A percentile compares a stretch with the other conserved stretches of the same genome.
These are phyloP conservation scores for barrel medic (Medicago truncatula) DNA, from an alignment of 306 rosid species.

Conservation along the genomic window MtrunA17r5.0-ANR NC_053049.1:29783001-29783500, in stretches of 20 bases:
- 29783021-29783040: not conserved
- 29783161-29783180: constrained; percentile 21
- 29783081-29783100: not conserved
- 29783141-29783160: not conserved
- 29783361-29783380: not conserved
- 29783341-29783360: not conserved
- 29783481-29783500: not conserved
- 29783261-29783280: not conserved
- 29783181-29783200: constrained; percentile 8
- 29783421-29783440: no score
- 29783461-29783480: no score
- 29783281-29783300: no score
- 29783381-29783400: not conserved
- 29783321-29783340: not conserved
- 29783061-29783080: not conserved
- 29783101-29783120: not conserved
- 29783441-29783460: no score
- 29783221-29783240: not conserved
- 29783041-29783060: not conserved
- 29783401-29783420: not conserved
- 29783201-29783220: constrained; percentile 15
- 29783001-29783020: not conserved
- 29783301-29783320: not conserved
- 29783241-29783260: not conserved
- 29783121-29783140: not conserved